These are phyloP conservation scores for Steccherinum ochraceum DNA, from an alignment of 768 basidiomycete species.

Conservation along the genomic window DNA sequence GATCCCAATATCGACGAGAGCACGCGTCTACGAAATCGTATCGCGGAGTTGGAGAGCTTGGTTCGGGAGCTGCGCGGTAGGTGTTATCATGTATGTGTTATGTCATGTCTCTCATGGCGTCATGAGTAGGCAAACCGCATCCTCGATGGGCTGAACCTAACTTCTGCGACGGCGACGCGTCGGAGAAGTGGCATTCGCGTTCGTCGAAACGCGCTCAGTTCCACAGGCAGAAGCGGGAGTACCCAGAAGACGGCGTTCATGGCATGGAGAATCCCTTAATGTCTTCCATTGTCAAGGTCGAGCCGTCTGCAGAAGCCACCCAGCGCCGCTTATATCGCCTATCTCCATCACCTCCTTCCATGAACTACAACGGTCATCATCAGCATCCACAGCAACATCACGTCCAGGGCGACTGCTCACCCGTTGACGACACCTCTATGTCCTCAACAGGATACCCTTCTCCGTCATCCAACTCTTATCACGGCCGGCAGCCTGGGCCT, in stretches of 20 bases:
- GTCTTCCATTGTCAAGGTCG: constrained; percentile 38
- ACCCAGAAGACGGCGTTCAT: constrained; percentile 16
- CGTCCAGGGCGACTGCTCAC: constrained; percentile 9
- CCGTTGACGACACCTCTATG: constrained; percentile 13
- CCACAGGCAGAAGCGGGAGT: constrained; percentile 18
- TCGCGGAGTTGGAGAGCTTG: constrained; percentile 89
- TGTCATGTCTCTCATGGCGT: constrained; percentile 1
- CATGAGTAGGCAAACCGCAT: constrained; percentile 66
- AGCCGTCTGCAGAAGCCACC: constrained; percentile 44
- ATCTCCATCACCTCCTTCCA: constrained; percentile 42
- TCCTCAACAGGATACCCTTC: constrained; percentile 17
- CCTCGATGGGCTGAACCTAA: constrained; percentile 79
- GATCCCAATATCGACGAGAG: constrained; percentile 86
- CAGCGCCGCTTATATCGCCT: constrained; percentile 59
- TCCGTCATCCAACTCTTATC: constrained; percentile 21
- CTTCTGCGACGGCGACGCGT: constrained; percentile 75
- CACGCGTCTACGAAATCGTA: constrained; percentile 77
- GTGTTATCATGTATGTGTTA: constrained; percentile 9
- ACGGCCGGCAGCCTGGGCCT: constrained; percentile 11
- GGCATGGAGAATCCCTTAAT: constrained; percentile 9
- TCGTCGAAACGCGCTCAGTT: constrained; percentile 56
- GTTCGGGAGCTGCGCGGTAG: constrained; percentile 82
- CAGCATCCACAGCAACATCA: constrained; percentile 9
- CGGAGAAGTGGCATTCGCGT: constrained; percentile 83
- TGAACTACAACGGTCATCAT: constrained; percentile 8